Conservation (phyloP, 2,329 filamentous ascomycete genomes). For the Aureobasidium namibiae region DNA sequence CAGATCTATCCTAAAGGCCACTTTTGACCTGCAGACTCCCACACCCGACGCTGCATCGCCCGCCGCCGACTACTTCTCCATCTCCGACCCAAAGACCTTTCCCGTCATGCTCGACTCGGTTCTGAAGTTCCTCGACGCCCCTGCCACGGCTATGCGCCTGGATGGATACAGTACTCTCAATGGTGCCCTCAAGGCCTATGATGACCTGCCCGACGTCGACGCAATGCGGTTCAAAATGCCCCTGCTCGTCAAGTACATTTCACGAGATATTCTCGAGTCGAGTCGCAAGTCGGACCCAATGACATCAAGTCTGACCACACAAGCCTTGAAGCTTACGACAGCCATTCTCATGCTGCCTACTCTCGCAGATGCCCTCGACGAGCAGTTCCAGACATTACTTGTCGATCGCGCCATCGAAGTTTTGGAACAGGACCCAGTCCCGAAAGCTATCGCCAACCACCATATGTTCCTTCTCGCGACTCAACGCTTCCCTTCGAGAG, state of each 20-base stretch:
- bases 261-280: slow-evolving; percentile 62
- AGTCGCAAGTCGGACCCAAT: slow-evolving; percentile 35
- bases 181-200: slow-evolving; percentile 68
- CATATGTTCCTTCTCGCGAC: slow-evolving; percentile 73
- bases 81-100: slow-evolving; percentile 51
- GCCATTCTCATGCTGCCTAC: slow-evolving; percentile 67
- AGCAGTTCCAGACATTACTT: slow-evolving; percentile 72
- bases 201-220: slow-evolving; percentile 68
- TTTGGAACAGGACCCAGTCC: slow-evolving; percentile 57
- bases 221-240: slow-evolving; percentile 68
- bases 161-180: slow-evolving; percentile 83
- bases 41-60: slow-evolving; percentile 33
- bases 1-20: slow-evolving; percentile 78
- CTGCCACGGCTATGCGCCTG: slow-evolving; percentile 62
- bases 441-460: slow-evolving; percentile 71
- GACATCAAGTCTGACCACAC: slow-evolving; percentile 65
- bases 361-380: slow-evolving; percentile 61
- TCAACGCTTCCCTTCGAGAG: slow-evolving; percentile 67
- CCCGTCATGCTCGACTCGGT: slow-evolving; percentile 78
- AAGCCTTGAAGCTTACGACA: slow-evolving; percentile 68
- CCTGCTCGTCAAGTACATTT: slow-evolving; percentile 71
- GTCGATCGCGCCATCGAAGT: slow-evolving; percentile 71
- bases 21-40: slow-evolving; percentile 31
- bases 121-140: slow-evolving; percentile 68
- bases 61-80: slow-evolving; percentile 33